Evolutionary conservation across 148 eudicot genomes (phyloP).

Genomic region (Vaccinium vitisidaea): DNA sequence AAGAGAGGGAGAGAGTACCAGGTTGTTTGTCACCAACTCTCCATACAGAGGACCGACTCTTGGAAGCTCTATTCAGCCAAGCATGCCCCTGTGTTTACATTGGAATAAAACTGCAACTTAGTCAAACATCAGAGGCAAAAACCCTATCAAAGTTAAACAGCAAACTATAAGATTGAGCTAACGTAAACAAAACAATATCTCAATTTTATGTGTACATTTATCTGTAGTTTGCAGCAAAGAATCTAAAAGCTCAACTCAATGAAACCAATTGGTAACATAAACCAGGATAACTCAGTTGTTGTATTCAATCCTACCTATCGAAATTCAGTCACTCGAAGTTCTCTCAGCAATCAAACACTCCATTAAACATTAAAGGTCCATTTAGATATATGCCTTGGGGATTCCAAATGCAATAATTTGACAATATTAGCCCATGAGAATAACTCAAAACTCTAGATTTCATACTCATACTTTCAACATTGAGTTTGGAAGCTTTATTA

Average conservation of each 20-base stretch:
- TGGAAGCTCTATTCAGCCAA: slow-evolving; percentile 56
- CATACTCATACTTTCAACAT: background rate
- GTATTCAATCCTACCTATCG: background rate
- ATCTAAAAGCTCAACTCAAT: background rate
- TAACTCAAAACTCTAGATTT: background rate
- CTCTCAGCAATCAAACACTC: background rate
- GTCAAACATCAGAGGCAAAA: slow-evolving; percentile 4
- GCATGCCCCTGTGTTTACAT: slow-evolving; percentile 41
- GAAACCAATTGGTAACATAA: background rate
- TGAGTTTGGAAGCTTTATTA: background rate
- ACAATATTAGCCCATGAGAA: background rate
- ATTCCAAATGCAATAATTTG: background rate
- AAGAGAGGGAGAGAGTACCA: slow-evolving; percentile 27
- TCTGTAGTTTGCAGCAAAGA: background rate
- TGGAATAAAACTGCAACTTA: background rate
- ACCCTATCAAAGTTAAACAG: background rate
- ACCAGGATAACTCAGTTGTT: background rate
- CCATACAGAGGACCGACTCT: slow-evolving; percentile 49
- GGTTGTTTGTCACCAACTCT: slow-evolving; percentile 57
- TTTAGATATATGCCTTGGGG: background rate
- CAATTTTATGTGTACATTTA: background rate
- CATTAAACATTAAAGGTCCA: background rate
- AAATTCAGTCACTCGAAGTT: background rate
- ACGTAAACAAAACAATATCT: background rate
- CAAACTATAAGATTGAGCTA: background rate